These are phyloP conservation scores for Verticillium nonalfalfae DNA, from an alignment of 2,329 filamentous ascomycete species.

Conservation along the genomic window DNA sequence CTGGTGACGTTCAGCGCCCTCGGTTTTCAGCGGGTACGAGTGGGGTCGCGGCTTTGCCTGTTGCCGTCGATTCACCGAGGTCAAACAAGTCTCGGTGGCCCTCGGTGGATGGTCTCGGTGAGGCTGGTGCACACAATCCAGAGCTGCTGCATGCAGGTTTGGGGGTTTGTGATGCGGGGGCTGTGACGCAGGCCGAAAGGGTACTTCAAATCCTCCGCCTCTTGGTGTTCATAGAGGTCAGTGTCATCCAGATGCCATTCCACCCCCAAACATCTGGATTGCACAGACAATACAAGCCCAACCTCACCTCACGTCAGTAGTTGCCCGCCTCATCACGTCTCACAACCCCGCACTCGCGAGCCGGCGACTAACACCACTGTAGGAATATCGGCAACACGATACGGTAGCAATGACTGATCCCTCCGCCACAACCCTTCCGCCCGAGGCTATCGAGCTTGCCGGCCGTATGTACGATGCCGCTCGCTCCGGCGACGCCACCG, in stretches of 20 bases:
- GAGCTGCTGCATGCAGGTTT: no score
- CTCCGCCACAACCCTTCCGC: conserved; percentile 35
- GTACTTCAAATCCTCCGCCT: no score
- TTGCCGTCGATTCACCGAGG: neutral
- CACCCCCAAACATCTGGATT: no score
- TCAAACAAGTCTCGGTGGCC: neutral
- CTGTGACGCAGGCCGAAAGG: no score
- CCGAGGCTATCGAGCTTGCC: conserved; percentile 61
- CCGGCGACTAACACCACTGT: neutral
- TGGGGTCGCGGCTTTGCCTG: neutral
- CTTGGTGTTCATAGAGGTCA: neutral
- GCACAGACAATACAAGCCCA: no score
- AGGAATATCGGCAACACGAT: neutral
- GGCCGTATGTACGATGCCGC: conserved; percentile 62
- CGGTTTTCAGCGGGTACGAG: neutral
- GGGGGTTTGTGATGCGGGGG: no score
- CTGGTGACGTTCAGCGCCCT: neutral
- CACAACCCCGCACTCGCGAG: no score
- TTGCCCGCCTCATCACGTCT: no score
- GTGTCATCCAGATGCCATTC: no score
- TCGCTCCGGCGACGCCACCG: conserved; percentile 47
- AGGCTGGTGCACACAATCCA: neutral
- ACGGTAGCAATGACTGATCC: neutral
- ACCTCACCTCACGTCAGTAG: no score
- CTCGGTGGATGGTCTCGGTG: neutral